Evolutionary conservation across 495 filamentous ascomycete genomes (phyloP), one percentile per base, ranked within the genome.

Genomic region (Filosporella fistucella): DNA sequence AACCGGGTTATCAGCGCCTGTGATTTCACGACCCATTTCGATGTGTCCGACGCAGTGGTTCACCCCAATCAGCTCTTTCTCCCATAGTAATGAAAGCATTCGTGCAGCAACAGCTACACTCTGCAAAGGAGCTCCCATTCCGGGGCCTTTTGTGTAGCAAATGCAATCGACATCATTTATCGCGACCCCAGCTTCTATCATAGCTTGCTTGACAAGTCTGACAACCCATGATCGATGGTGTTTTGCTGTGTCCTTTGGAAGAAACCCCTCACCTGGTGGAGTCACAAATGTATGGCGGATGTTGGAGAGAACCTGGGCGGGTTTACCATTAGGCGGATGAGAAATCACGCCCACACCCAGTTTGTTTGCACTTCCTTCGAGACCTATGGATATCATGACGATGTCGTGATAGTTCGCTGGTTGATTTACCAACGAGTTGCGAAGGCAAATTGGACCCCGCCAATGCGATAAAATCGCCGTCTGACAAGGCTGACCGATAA

Each of bases 41-140:
- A 98, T 96, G 84, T 89, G 93, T 42, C 93, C 93, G 32, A 98
- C 84, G 66, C 93, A 98, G 66, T 98, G 93, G 67, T 98, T 98
- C 11, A 98, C 93, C 14, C 87, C 91, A 3, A 98, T 83, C 16
- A 98, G 69, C 16, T 78, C 72, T 63, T 90, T 91, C n/a, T 66
- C 70, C 93, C 93, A 98, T 13, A 98, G 76, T 39, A 95, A 68
- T 46, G 81, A 76, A 22, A 97, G 64, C 60, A 86, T 89, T 47
- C 93, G 76, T 24, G 91, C 93, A 0, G 82, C 89, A 11, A 96
- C 68, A 2, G 90, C 94, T 9, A 93, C 88, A 35, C 81, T 82
- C 54, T 91, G 88, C n/a, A 98, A 70, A 2, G 93, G 93, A 28
- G 87, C 93, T 42, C 93, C 93, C 93, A 98, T 98, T 1, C 93